Conservation (phyloP, 495 filamentous ascomycete species). For the Penicillium diatomitis region DNA sequence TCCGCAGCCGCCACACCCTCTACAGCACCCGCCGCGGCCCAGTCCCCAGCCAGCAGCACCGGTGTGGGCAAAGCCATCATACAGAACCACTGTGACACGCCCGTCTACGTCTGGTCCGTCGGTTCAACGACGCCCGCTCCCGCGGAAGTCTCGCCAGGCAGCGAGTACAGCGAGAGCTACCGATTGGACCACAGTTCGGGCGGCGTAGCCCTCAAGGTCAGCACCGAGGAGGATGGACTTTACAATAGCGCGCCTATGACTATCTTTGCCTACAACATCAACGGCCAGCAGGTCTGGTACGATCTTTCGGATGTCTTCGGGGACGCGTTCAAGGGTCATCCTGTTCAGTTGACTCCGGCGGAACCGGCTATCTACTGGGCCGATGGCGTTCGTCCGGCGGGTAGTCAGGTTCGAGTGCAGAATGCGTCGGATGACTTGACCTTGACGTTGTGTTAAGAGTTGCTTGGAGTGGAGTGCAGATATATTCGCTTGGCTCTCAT, state of each 20-base stretch:
- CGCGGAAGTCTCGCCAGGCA: constrained; percentile 12
- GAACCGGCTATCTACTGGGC: constrained; percentile 39
- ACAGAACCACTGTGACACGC: constrained; percentile 36
- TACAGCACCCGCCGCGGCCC: constrained; percentile 8
- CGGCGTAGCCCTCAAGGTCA: constrained; percentile 49
- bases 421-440: constrained; percentile 23
- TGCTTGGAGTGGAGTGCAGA: neutral
- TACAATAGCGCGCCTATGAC: constrained; percentile 41
- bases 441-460: constrained; percentile 24
- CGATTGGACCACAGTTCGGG: constrained; percentile 36
- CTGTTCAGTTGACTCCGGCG: constrained; percentile 28
- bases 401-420: constrained; percentile 39
- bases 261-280: constrained; percentile 46
- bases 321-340: constrained; percentile 41
- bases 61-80: constrained; percentile 39
- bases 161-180: constrained; percentile 33
- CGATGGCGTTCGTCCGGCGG: constrained; percentile 38
- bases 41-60: too few relatives aligned
- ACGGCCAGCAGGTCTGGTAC: constrained; percentile 40
- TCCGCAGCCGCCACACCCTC: neutral
- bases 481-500: neutral
- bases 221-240: constrained; percentile 35
- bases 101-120: constrained; percentile 50
- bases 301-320: constrained; percentile 50
- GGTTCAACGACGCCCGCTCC: constrained; percentile 25